A percentile compares a stretch with the other conserved stretches of the same genome.
Conservation (phyloP, 2,329 filamentous ascomycete species). For the Exophiala spinifera region DNA sequence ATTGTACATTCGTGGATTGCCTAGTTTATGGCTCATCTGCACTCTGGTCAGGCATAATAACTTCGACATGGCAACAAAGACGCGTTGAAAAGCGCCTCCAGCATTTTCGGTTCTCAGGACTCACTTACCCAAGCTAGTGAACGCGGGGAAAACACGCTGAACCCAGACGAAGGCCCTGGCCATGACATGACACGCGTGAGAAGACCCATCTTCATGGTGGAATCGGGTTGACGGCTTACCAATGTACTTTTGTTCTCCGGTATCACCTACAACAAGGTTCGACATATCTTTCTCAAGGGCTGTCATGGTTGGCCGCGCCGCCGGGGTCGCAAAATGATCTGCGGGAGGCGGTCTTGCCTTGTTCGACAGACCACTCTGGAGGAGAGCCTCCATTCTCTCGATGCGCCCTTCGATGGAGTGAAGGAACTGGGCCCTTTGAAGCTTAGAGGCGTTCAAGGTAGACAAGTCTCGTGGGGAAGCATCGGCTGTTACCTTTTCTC, state of each 20-base stretch:
- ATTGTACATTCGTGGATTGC: neutral
- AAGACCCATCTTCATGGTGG: neutral
- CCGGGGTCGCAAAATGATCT: neutral
- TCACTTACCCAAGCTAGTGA: slow-evolving; percentile 12
- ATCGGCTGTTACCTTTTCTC: slow-evolving; percentile 8
- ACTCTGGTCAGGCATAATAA: neutral
- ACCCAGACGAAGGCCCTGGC: slow-evolving; percentile 8
- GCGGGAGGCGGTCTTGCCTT: neutral
- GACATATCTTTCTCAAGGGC: slow-evolving; percentile 9
- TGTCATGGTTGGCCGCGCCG: neutral
- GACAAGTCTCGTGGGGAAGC: neutral
- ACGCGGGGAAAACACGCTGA: slow-evolving; percentile 12
- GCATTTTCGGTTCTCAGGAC: neutral
- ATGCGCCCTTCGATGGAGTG: slow-evolving; percentile 17
- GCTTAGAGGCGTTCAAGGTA: neutral
- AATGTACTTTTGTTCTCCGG: slow-evolving; percentile 14
- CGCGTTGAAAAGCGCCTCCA: neutral
- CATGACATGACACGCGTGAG: neutral
- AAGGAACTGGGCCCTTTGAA: slow-evolving; percentile 13
- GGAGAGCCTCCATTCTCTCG: slow-evolving; percentile 15
- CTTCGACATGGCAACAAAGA: neutral
- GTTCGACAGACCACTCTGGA: neutral
- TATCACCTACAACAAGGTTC: slow-evolving; percentile 8
- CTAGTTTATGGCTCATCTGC: neutral
- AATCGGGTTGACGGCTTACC: slow-evolving; percentile 1